These are phyloP conservation scores for Ceratocystis alfenasii DNA, from an alignment of 2,329 filamentous ascomycete species.

Conservation along the genomic window DNA sequence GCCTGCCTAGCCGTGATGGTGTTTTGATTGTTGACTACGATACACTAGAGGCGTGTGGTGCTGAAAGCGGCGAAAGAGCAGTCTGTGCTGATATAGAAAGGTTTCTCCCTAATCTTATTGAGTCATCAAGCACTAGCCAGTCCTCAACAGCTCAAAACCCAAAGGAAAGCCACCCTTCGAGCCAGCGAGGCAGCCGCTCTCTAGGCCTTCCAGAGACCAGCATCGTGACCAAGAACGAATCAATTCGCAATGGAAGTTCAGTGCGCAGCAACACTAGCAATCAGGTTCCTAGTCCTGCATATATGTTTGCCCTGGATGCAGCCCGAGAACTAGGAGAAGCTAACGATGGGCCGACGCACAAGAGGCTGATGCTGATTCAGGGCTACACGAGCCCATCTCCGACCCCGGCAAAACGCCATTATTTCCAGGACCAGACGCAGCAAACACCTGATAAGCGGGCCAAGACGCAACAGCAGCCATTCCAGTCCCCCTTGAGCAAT, in stretches of 20 bases:
- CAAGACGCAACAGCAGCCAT: background rate
- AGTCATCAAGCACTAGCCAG: background rate
- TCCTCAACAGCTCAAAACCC: background rate
- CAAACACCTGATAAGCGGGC: background rate
- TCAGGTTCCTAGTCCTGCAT: slow-evolving; percentile 15
- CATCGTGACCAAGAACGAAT: background rate
- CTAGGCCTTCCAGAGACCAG: background rate
- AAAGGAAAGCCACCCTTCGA: background rate
- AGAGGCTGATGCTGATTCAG: background rate
- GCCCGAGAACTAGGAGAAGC: slow-evolving; percentile 6
- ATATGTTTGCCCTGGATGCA: slow-evolving; percentile 17
- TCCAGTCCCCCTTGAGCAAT: too few relatives aligned
- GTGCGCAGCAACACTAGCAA: background rate
- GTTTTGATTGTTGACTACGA: slow-evolving; percentile 8
- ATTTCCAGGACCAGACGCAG: background rate
- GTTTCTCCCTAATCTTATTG: background rate
- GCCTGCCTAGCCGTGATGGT: slow-evolving; percentile 11
- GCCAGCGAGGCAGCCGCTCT: background rate
- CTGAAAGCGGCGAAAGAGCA: background rate
- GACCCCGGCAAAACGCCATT: background rate
- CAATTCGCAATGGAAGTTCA: background rate
- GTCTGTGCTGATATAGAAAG: background rate
- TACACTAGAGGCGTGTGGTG: background rate
- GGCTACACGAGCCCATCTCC: background rate
- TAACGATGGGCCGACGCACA: background rate